Evolutionary conservation across 2,329 filamentous ascomycete species (phyloP), one percentile per base, ranked within the genome.

Genomic region (Colletotrichum sansevieriae): DNA sequence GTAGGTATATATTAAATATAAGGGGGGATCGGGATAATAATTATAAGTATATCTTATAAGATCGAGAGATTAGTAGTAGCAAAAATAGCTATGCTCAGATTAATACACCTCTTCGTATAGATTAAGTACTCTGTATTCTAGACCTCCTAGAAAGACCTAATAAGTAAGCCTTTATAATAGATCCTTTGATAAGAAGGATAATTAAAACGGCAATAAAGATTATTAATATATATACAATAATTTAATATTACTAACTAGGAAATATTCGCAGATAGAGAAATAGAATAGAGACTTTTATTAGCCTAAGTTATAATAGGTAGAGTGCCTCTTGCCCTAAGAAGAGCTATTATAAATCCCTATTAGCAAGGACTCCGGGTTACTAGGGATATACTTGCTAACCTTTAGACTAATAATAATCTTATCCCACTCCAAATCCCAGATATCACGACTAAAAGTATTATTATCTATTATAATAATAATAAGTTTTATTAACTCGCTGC

Each of bases 221-320:
- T 37, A 63, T 63, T 12, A 63, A 55, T n/a, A 49, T 37, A 25
- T 63, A 63, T 1, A 49, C 56, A 12, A 55, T 55, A 6, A 33
- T 55, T 44, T 55, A 39, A 63, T 18, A 63, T 7, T 20, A 22
- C 18, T 18, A 25, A 2, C 60, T 49, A 11, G 60, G 60, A 12
- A 63, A 63, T n/a, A 63, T 63, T 11, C 60, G 49, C 11, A 63
- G 41, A n/a, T 63, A 63, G 22, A 63, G 37, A 18, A 63, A 56
- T 2, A 63, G 10, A 8, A 63, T 56, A 1, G 60, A 63, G 2
- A 63, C 44, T n/a, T 63, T 63, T 1, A 49, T 63, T 1, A 63
- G 49, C 12, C 29, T 37, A 3, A 63, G 12, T 12, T 63, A 49
- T 8, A 55, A n/a, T 3, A 63, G 9, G 15, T 63, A 63, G 25